Evolutionary conservation across 1,284 basidiomycete genomes (phyloP).

Genomic region (Melanopsichium pennsylvanicum): DNA sequence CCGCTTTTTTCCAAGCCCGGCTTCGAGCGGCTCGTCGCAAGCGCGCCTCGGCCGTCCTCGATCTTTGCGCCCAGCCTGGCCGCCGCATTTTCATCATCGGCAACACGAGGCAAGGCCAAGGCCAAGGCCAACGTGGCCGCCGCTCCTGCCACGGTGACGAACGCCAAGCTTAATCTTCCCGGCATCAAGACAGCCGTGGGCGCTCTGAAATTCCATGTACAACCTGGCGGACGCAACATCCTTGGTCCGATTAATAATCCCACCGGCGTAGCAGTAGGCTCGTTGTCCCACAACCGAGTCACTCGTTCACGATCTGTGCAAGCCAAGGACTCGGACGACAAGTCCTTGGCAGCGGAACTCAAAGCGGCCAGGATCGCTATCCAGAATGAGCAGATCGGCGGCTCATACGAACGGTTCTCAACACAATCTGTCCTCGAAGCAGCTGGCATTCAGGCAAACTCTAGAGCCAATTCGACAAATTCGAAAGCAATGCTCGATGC

Average conservation of each 20-base stretch:
- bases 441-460: slow-evolving; percentile 7
- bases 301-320: not conserved
- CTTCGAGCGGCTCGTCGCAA: slow-evolving; percentile 19
- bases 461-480: not conserved
- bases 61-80: slow-evolving; percentile 21
- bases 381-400: slow-evolving; percentile 35
- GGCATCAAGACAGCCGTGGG: slow-evolving; percentile 34
- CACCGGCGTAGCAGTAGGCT: slow-evolving; percentile 14
- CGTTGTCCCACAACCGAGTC: slow-evolving; percentile 10
- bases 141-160: slow-evolving; percentile 4
- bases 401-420: slow-evolving; percentile 26
- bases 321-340: slow-evolving; percentile 9
- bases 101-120: slow-evolving; percentile 24
- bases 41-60: slow-evolving; percentile 15
- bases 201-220: slow-evolving; percentile 40
- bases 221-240: slow-evolving; percentile 27
- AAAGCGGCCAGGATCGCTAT: slow-evolving; percentile 22
- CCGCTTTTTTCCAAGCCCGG: slow-evolving; percentile 28
- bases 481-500: slow-evolving; percentile 24
- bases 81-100: slow-evolving; percentile 12
- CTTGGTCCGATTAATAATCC: slow-evolving; percentile 29
- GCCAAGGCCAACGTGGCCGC: slow-evolving; percentile 24
- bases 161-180: slow-evolving; percentile 25
- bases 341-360: slow-evolving; percentile 26
- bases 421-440: slow-evolving; percentile 15